Evolutionary conservation across 768 basidiomycete genomes (phyloP), one percentile per base, ranked within the genome.

Genomic region (Leccinum rimulosum): DNA sequence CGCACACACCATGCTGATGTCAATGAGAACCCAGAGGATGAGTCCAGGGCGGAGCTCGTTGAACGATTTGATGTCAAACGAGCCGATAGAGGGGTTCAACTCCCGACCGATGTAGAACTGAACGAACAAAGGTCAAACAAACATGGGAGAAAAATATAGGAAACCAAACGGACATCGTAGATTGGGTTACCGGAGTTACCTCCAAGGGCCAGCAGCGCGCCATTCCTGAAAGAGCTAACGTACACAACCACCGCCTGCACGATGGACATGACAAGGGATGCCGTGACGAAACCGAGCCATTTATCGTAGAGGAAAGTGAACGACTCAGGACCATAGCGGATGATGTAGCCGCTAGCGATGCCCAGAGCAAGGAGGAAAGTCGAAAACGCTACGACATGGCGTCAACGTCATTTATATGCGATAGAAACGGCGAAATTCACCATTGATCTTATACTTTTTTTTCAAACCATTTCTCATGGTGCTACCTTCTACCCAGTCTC

Each of bases 101-200:
- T 93, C 89, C 53, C 95, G 89, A n/a, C 95, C 94, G 61, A 96
- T 95, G 76, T 83, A 96, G 76, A 91, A 95, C 93, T 95, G 61
- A 31, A 15, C 47, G 28, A 22, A n/a, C 31, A 47, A 47, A 14
- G 8, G 43, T 66, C 49, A 68, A 30, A 45, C 6, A n/a, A 35
- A 30, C 28, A 7, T 27, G 3, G 5, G 11, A 17, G 2, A 19
- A 2, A 15, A 3, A 6, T 7, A 19, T 47, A 48, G 36, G 2
- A 47, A 55, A 50, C 7, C 6, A 36, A 30, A 78, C 91, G 52
- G 63, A 96, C 95, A 70, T 99, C 95, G 72, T 98, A 98, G 61
- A 97, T 83, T 57, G 80, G 73, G 69, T 89, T 91, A 11, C 91
- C 91, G 22, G 85, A 82, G 78, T 98, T 98, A 12, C 96, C 97